Evolutionary conservation across 1,284 basidiomycete genomes (phyloP).

Genomic region (Exobasidium rhododendri): DNA sequence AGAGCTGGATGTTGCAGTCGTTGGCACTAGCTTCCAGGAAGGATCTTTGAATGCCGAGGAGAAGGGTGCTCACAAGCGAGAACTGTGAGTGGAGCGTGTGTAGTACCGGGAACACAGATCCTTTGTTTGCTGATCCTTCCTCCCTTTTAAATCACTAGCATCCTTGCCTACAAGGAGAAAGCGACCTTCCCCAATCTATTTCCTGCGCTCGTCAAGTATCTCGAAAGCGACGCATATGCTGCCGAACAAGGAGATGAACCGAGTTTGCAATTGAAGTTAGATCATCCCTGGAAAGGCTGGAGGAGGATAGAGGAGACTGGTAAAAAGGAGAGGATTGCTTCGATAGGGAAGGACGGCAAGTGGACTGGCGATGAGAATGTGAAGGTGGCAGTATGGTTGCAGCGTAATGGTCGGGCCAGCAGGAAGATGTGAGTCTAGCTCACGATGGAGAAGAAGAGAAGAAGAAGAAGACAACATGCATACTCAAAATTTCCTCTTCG

Average conservation of each 20-base stretch:
- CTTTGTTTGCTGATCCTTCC: not conserved
- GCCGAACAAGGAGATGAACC: conserved; percentile 11
- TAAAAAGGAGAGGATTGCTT: conserved; percentile 36
- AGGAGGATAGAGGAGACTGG: conserved; percentile 24
- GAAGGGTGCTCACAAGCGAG: conserved; percentile 38
- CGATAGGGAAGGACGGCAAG: conserved; percentile 25
- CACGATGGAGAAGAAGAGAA: too few relatives aligned
- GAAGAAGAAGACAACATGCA: too few relatives aligned
- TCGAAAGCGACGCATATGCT: conserved; percentile 27
- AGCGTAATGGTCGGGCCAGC: conserved; percentile 44
- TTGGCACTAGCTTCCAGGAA: conserved; percentile 36
- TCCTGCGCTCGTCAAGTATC: conserved; percentile 21
- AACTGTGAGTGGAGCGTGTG: conserved; percentile 31
- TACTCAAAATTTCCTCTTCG: too few relatives aligned
- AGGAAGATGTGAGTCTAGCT: conserved; percentile 44
- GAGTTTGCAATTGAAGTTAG: conserved; percentile 25
- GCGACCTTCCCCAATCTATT: not conserved
- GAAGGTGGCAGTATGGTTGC: conserved; percentile 37
- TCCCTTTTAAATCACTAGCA: not conserved
- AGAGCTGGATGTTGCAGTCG: conserved; percentile 35
- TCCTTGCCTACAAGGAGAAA: conserved; percentile 17
- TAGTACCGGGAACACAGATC: not conserved
- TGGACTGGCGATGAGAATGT: conserved; percentile 11
- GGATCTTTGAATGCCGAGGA: conserved; percentile 19
- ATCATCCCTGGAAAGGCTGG: conserved; percentile 40